Conservation (phyloP, 176 grass and related monocot species). For the Aegilops tauschii region DNA sequence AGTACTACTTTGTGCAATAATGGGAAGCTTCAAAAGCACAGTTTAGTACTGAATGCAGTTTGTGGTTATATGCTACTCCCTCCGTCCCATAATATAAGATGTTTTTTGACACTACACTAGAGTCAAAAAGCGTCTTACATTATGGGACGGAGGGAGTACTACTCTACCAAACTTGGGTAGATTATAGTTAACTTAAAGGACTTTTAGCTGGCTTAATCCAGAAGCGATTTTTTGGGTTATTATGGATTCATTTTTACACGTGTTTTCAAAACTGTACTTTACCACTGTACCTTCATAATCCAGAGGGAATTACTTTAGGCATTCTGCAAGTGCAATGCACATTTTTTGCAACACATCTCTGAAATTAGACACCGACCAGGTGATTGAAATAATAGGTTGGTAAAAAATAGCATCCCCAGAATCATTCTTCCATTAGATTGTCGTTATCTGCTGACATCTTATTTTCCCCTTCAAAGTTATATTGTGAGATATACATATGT, state of each 20-base stretch:
- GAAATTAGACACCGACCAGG: background rate
- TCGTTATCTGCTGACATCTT: background rate
- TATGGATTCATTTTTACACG: background rate
- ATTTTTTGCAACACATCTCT: background rate
- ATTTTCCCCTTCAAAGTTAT: background rate
- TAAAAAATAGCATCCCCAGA: background rate
- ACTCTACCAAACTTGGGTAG: background rate
- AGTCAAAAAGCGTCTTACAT: too few relatives aligned
- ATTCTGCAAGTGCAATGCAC: background rate
- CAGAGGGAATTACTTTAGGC: background rate
- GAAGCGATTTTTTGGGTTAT: background rate
- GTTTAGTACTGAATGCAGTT: background rate
- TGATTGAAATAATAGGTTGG: background rate
- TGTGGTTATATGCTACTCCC: background rate
- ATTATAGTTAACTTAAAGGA: background rate
- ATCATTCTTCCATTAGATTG: background rate
- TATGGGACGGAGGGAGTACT: background rate
- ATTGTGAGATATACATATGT: background rate
- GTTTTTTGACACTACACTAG: too few relatives aligned
- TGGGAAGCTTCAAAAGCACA: background rate
- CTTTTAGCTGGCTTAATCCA: background rate
- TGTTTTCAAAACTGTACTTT: background rate
- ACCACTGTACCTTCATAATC: background rate
- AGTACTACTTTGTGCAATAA: background rate
- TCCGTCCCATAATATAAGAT: too few relatives aligned